phyloP scores from a whole-genome alignment of 768 basidiomycete genomes.

The Mycena polygramma region DNA sequence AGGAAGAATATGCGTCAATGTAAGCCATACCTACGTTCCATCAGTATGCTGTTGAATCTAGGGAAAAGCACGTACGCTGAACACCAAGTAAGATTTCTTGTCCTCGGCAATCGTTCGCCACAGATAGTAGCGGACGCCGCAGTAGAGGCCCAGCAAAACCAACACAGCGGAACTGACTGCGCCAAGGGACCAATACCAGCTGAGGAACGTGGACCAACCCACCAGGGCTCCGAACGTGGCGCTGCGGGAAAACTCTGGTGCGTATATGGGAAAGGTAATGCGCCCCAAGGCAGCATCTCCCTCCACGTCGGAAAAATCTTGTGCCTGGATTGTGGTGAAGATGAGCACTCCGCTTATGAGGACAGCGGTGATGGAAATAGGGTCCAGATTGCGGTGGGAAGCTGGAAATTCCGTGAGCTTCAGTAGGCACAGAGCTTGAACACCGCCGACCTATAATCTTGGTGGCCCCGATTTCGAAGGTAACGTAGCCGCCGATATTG shows the following conservation, averaged over 20 bases:
- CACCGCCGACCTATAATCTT: background rate
- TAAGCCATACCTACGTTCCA: slow-evolving; percentile 5
- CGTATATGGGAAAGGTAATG: background rate
- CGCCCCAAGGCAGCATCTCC: background rate
- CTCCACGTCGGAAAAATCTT: background rate
- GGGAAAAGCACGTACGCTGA: background rate
- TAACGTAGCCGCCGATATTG: background rate
- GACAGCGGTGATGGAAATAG: background rate
- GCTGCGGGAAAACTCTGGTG: background rate
- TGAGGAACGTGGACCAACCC: background rate
- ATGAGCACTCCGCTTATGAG: background rate
- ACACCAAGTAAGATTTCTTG: slow-evolving; percentile 1
- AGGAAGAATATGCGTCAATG: background rate
- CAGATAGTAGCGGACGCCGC: slow-evolving; percentile 1
- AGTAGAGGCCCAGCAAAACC: background rate
- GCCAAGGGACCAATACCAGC: background rate
- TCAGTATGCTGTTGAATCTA: background rate
- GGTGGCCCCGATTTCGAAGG: background rate
- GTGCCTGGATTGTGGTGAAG: background rate
- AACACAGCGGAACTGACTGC: background rate
- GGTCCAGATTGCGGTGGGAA: background rate
- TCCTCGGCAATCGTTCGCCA: background rate
- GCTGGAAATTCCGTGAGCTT: background rate
- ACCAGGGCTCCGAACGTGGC: background rate
- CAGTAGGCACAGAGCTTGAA: too few species aligned